Evolutionary conservation across 208 protist species (phyloP), one percentile per base, ranked within the genome.

Genomic region (Porcisia deanei): DNA sequence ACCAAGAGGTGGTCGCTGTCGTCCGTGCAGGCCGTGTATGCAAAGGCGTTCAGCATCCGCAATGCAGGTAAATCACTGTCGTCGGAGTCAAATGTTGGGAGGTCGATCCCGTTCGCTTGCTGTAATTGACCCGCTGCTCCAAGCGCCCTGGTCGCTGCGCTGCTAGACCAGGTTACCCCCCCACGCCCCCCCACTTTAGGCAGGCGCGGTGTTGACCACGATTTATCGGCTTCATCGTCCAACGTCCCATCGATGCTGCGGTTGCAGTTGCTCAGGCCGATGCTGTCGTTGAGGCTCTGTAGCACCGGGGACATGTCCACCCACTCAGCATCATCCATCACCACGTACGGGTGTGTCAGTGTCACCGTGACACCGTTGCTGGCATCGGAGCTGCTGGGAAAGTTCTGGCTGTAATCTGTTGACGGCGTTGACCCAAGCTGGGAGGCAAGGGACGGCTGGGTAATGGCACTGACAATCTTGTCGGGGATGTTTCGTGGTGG

Each of bases 11-110:
- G 90, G 41, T 79, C 70, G 34, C 85, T 88, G 55, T 73, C 74
- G 74, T 95, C 89, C 25, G 76, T 75, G n/a, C 78, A 85, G 8
- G 85, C 79, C 4, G 82, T 83, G 20, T 74, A 80, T 70, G 87
- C 89, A 82, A 97, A 97, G 12, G 85, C 64, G 81, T 97, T 88
- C 34, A 97, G 81, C 75, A 94, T 82, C 10, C 87, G 86, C 82
- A 91, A 83, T n/a, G 88, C 85, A 22, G 71, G 55, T 55, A 75
- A 55, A 47, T 75, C 71, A 61, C 53, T 41, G 57, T 22, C 9
- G 16, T 79, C 79, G 55, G 81, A 68, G 39, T 85, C 77, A 30
- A 10, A 30, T 52, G 58, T 37, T 41, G 0, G 8, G 43, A 39
- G 30, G 22, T 77, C 52, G 55, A 43, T 25, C n/a, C 18, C 64